These are phyloP conservation scores for Auricularia cornea DNA, from an alignment of 768 basidiomycete species.

Conservation along the genomic window DNA sequence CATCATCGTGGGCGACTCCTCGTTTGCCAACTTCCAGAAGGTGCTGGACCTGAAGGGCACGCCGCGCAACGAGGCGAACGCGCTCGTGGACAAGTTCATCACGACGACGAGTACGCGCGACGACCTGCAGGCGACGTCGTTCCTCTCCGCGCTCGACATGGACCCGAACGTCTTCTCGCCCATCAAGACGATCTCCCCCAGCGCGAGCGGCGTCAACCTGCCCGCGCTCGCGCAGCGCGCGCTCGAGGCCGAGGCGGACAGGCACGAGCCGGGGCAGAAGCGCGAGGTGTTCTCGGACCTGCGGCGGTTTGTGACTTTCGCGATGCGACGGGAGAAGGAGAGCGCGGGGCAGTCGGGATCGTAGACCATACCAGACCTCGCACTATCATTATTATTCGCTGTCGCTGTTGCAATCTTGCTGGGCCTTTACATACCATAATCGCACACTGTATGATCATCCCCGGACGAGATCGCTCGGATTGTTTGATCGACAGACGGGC, in stretches of 20 bases:
- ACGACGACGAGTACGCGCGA: slow-evolving; percentile 87
- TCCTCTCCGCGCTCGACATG: slow-evolving; percentile 93
- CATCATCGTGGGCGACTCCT: slow-evolving; percentile 86
- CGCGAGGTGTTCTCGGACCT: slow-evolving; percentile 86
- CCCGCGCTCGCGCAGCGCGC: slow-evolving; percentile 48
- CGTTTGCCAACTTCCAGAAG: slow-evolving; percentile 98
- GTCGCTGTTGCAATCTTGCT: neutral
- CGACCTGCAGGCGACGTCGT: slow-evolving; percentile 83
- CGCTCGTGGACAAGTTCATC: slow-evolving; percentile 84
- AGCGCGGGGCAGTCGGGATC: neutral
- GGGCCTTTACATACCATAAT: too few relatives aligned
- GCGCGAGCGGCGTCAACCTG: slow-evolving; percentile 51
- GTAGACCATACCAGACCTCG: neutral
- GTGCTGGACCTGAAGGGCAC: slow-evolving; percentile 93
- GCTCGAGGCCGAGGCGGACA: slow-evolving; percentile 28
- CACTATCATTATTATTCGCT: too few relatives aligned
- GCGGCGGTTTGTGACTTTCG: slow-evolving; percentile 82
- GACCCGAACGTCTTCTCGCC: slow-evolving; percentile 55
- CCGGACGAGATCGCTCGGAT: too few relatives aligned
- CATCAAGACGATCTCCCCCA: slow-evolving; percentile 56
- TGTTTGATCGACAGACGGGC: neutral
- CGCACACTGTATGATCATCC: neutral
- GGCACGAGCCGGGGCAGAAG: slow-evolving; percentile 41
- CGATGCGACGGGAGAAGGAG: slow-evolving; percentile 61
- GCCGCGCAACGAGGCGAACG: slow-evolving; percentile 76